Conservation (phyloP, 176 grass and related monocot genomes). For the Elaeis guineensis region DNA sequence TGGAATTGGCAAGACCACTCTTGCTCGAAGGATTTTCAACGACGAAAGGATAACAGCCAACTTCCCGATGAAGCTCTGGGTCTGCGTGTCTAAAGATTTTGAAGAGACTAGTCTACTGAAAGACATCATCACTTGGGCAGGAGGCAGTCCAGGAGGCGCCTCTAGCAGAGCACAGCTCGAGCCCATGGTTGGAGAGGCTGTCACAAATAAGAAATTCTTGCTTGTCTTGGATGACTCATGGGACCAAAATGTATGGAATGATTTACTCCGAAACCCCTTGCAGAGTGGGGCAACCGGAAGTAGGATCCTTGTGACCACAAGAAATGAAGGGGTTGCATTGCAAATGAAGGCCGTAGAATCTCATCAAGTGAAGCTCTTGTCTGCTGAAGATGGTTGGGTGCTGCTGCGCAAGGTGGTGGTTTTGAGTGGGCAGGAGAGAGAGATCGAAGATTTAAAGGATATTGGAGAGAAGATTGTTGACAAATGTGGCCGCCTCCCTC, state of each 20-base stretch:
- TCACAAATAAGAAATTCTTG: conserved; percentile 17
- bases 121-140: conserved; percentile 14
- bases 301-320: conserved; percentile 26
- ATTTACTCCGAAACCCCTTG: conserved; percentile 14
- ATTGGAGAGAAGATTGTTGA: too few species aligned
- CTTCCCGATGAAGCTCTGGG: conserved; percentile 21
- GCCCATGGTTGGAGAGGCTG: neutral
- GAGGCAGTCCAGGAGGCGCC: neutral
- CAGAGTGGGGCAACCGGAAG: conserved; percentile 12
- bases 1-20: neutral
- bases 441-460: conserved; percentile 8
- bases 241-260: conserved; percentile 9
- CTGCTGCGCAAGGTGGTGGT: conserved; percentile 29
- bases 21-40: conserved; percentile 17
- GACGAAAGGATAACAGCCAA: conserved; percentile 6
- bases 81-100: conserved; percentile 18
- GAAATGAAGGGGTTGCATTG: conserved; percentile 19
- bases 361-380: conserved; percentile 12
- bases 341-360: conserved; percentile 7
- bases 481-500: too few species aligned
- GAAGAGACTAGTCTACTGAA: conserved; percentile 9
- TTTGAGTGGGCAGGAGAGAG: neutral
- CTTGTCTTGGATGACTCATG: conserved; percentile 27
- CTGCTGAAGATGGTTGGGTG: conserved; percentile 21
- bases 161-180: conserved; percentile 12